These are phyloP conservation scores for Saturnispora silvae DNA, from an alignment of 805 yeast species.

Conservation along the genomic window DNA sequence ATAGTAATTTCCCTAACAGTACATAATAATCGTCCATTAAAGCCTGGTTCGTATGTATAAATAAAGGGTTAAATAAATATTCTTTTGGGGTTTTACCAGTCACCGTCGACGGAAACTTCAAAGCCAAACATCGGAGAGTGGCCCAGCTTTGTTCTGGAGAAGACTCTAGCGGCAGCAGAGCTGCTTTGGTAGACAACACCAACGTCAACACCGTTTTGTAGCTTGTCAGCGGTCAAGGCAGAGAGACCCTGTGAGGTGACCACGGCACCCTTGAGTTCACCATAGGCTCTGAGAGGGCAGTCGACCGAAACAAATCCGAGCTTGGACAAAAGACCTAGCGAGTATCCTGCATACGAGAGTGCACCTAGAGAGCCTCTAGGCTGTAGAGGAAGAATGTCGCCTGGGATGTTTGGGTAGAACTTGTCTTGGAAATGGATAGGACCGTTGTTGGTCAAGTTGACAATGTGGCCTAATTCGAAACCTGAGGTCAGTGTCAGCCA, in stretches of 20 bases:
- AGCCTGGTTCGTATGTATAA: too few species aligned
- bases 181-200: constrained; percentile 12
- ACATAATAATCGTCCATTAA: too few species aligned
- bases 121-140: constrained; percentile 9
- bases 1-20: too few species aligned
- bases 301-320: constrained; percentile 5
- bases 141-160: constrained; percentile 6
- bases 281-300: constrained; percentile 12
- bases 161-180: constrained; percentile 9
- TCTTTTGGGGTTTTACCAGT: constrained; percentile 6
- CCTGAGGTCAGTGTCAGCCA: constrained; percentile 40
- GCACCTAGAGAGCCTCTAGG: constrained; percentile 11
- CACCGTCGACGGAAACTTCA: constrained; percentile 13
- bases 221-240: not conserved
- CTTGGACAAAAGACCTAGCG: constrained; percentile 9
- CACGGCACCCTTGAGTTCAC: constrained; percentile 9
- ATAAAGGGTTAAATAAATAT: not conserved
- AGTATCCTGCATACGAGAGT: constrained; percentile 10
- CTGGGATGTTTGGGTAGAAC: constrained; percentile 49
- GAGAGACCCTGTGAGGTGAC: not conserved
- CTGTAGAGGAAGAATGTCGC: constrained; percentile 15
- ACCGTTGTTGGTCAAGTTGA: constrained; percentile 22
- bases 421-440: constrained; percentile 61
- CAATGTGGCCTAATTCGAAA: constrained; percentile 46
- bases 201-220: constrained; percentile 11